Conservation (phyloP, 2,329 filamentous ascomycete species). For the Aureobasidium leucospermi region DNA sequence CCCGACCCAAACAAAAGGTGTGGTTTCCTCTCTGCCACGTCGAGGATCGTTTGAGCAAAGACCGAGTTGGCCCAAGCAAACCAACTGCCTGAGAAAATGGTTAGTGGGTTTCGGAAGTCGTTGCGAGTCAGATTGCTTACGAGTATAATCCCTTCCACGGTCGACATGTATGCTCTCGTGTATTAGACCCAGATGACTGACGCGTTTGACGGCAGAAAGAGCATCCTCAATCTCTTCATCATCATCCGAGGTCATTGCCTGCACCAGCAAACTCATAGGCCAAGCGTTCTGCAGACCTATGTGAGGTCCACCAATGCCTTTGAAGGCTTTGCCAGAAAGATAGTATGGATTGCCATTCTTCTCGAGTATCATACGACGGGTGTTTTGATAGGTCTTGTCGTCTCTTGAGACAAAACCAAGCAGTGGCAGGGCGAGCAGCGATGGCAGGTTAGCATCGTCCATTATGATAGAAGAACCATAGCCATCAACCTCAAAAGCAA, state of each 20-base stretch:
- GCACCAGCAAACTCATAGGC: constrained; percentile 91
- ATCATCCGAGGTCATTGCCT: constrained; percentile 79
- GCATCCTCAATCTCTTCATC: constrained; percentile 74
- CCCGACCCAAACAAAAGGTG: constrained; percentile 71
- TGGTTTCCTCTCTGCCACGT: constrained; percentile 82
- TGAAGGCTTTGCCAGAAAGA: constrained; percentile 66
- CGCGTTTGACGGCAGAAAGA: constrained; percentile 65
- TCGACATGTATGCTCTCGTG: constrained; percentile 92
- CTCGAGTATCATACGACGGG: constrained; percentile 70
- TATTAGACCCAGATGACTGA: constrained; percentile 69
- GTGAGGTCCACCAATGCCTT: constrained; percentile 78
- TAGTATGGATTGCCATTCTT: constrained; percentile 82
- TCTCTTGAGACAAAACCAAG: constrained; percentile 63
- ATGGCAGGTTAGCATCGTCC: constrained; percentile 86
- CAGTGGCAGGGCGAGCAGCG: constrained; percentile 67
- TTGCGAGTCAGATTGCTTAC: constrained; percentile 39
- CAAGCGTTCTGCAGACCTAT: constrained; percentile 86
- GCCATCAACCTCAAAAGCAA: constrained; percentile 82
- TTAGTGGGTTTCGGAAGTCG: constrained; percentile 8
- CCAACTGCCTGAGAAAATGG: constrained; percentile 60
- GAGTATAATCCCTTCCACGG: constrained; percentile 60
- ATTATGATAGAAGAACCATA: constrained; percentile 77
- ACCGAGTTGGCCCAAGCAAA: constrained; percentile 98
- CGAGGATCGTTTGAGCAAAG: constrained; percentile 85
- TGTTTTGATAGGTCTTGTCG: constrained; percentile 77